Conservation (phyloP, 2,329 filamentous ascomycete genomes). For the Geosmithia morbida region DNA sequence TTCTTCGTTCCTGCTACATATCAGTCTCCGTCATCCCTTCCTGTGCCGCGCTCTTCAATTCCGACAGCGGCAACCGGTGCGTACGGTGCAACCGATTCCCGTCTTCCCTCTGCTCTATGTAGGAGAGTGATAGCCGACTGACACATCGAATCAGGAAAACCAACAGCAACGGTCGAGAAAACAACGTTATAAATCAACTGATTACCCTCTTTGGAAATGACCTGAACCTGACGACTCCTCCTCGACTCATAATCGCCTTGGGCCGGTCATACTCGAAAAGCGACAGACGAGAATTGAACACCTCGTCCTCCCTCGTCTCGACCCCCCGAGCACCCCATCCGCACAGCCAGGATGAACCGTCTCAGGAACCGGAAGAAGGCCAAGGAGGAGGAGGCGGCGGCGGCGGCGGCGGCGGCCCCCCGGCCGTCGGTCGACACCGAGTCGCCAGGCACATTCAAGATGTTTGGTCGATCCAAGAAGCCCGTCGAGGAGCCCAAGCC, state of each 20-base stretch:
- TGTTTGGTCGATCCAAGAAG: slow-evolving; percentile 43
- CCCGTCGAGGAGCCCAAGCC: slow-evolving; percentile 41
- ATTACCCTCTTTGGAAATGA: background rate
- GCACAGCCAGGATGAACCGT: slow-evolving; percentile 49
- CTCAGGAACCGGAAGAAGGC: slow-evolving; percentile 61
- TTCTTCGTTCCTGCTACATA: too few species aligned
- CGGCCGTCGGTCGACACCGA: slow-evolving; percentile 41
- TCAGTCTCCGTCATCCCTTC: too few species aligned
- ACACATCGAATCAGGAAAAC: background rate
- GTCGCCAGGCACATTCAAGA: slow-evolving; percentile 30
- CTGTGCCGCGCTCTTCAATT: too few species aligned
- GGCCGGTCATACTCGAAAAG: background rate
- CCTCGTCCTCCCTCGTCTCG: too few species aligned
- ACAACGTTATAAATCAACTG: too few species aligned
- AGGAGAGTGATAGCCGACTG: too few species aligned
- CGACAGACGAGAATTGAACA: background rate
- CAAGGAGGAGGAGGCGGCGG: background rate
- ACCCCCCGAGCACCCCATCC: background rate
- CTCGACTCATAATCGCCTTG: background rate
- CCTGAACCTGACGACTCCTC: background rate
- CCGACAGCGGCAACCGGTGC: too few species aligned
- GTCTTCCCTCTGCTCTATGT: too few species aligned
- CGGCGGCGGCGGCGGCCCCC: slow-evolving; percentile 3
- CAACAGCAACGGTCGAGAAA: background rate
- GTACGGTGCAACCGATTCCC: too few species aligned